These are phyloP conservation scores for Saksenaea oblongispora DNA, from an alignment of 371 early-diverging fungal species.

Conservation along the genomic window DNA sequence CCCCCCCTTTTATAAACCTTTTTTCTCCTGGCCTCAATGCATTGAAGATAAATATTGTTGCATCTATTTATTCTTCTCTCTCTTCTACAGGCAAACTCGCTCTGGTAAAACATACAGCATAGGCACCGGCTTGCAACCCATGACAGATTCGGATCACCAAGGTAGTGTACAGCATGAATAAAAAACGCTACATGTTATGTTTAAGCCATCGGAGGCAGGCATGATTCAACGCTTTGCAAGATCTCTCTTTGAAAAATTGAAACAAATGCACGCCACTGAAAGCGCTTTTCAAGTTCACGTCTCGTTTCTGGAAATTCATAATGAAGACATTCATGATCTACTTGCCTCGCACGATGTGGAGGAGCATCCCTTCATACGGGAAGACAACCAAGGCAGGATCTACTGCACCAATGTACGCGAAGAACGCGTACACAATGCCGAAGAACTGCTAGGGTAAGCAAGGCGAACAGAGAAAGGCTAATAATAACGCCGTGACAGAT, in stretches of 20 bases:
- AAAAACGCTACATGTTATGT: background rate
- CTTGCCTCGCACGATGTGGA: conserved; percentile 24
- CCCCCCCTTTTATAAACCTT: background rate
- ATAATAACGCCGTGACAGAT: conserved; percentile 34
- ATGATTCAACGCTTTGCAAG: conserved; percentile 80
- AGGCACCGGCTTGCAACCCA: conserved; percentile 68
- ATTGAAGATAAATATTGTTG: background rate
- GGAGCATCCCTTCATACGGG: conserved; percentile 49
- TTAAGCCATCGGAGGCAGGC: conserved; percentile 40
- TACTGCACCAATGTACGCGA: conserved; percentile 88
- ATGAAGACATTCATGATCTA: conserved; percentile 88
- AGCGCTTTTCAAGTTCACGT: conserved; percentile 59
- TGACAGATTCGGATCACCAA: conserved; percentile 4
- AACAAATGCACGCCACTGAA: conserved; percentile 20
- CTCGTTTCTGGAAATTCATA: conserved; percentile 91
- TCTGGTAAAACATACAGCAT: conserved; percentile 97
- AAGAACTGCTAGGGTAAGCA: conserved; percentile 60
- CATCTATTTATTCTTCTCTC: background rate
- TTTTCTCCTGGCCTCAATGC: background rate
- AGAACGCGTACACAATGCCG: conserved; percentile 61
- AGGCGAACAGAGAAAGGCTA: background rate
- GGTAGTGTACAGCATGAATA: background rate
- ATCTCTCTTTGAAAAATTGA: conserved; percentile 50
- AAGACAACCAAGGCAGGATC: conserved; percentile 90
- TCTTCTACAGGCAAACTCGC: conserved; percentile 32